Percentiles rank a stretch among this genome's conserved stretches.
Conservation (phyloP, 2,329 filamentous ascomycete genomes). For the Aspergillus novoparasiticus region DNA sequence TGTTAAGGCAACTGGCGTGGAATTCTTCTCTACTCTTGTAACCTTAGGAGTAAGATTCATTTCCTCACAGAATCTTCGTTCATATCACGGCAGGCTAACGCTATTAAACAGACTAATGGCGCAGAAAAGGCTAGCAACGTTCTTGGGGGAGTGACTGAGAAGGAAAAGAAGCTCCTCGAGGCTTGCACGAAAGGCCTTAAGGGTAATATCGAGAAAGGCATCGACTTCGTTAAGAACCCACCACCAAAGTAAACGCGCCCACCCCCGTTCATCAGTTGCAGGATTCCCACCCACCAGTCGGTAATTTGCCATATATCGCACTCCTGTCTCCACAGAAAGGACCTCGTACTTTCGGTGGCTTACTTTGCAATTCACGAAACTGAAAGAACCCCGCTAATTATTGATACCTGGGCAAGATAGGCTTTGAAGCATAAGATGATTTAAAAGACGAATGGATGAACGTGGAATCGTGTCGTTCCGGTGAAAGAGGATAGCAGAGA, state of each 20-base stretch:
- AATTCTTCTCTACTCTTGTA: slow-evolving; percentile 96
- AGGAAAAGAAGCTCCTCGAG: slow-evolving; percentile 86
- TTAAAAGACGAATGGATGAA: slow-evolving; percentile 30
- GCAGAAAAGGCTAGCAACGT: slow-evolving; percentile 84
- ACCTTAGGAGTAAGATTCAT: slow-evolving; percentile 79
- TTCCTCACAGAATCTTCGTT: slow-evolving; percentile 5
- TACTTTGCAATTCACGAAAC: slow-evolving; percentile 18
- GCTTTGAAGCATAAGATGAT: slow-evolving; percentile 42
- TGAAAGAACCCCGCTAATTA: slow-evolving; percentile 39
- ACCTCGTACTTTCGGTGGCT: slow-evolving; percentile 16
- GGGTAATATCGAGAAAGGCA: slow-evolving; percentile 92
- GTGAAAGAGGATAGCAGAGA: slow-evolving; percentile 19
- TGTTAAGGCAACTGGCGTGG: slow-evolving; percentile 76
- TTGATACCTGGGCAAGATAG: slow-evolving; percentile 45
- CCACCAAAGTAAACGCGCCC: slow-evolving; percentile 75
- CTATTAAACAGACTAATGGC: slow-evolving; percentile 67
- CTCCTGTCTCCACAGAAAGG: slow-evolving; percentile 13
- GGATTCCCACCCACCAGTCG: slow-evolving; percentile 22
- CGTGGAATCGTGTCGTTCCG: slow-evolving; percentile 20
- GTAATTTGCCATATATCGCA: slow-evolving; percentile 20
- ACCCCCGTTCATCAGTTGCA: slow-evolving; percentile 29
- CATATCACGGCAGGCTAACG: slow-evolving; percentile 28
- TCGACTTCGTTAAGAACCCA: slow-evolving; percentile 84
- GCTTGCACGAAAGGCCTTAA: slow-evolving; percentile 76
- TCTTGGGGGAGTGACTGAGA: slow-evolving; percentile 73